phyloP scores from a whole-genome alignment of 2,329 filamentous ascomycete genomes.

The Sclerotinia borealis region DNA sequence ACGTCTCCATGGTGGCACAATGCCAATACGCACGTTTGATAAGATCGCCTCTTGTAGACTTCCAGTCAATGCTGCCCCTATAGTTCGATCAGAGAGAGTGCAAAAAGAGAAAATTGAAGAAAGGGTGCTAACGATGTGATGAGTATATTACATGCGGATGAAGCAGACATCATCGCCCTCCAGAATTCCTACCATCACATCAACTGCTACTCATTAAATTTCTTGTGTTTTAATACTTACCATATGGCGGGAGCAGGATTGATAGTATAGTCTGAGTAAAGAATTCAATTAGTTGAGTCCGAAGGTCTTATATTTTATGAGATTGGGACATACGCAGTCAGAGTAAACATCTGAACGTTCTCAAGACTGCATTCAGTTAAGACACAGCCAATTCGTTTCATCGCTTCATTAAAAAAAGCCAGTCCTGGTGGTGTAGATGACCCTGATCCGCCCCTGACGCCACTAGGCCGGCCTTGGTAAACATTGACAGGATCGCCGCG shows the following conservation, averaged over 20 bases:
- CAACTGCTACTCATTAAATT: slow-evolving; percentile 7
- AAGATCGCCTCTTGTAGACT: slow-evolving; percentile 43
- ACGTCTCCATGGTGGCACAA: slow-evolving; percentile 51
- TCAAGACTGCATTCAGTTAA: slow-evolving; percentile 50
- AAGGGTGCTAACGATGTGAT: slow-evolving; percentile 42
- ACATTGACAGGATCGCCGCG: slow-evolving; percentile 41
- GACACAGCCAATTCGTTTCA: slow-evolving; percentile 52
- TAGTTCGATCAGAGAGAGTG: not conserved
- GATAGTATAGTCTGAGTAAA: slow-evolving; percentile 44
- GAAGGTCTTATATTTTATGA: not conserved
- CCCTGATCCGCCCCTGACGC: slow-evolving; percentile 45
- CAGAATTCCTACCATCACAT: slow-evolving; percentile 47
- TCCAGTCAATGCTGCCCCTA: slow-evolving; percentile 41
- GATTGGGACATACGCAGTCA: slow-evolving; percentile 43
- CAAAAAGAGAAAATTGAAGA: not conserved
- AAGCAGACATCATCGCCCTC: slow-evolving; percentile 50
- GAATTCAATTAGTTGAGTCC: not conserved
- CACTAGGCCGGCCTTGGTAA: slow-evolving; percentile 42
- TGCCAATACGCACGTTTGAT: slow-evolving; percentile 52
- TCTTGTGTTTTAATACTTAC: slow-evolving; percentile 32
- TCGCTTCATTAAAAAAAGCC: slow-evolving; percentile 55
- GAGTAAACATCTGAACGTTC: slow-evolving; percentile 51
- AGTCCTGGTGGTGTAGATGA: slow-evolving; percentile 47
- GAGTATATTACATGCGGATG: slow-evolving; percentile 50
- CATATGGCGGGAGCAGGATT: slow-evolving; percentile 45